These are phyloP conservation scores for Ophiorrhiza pumila DNA, from an alignment of 257 asterid genomes.

Conservation along the genomic window DNA sequence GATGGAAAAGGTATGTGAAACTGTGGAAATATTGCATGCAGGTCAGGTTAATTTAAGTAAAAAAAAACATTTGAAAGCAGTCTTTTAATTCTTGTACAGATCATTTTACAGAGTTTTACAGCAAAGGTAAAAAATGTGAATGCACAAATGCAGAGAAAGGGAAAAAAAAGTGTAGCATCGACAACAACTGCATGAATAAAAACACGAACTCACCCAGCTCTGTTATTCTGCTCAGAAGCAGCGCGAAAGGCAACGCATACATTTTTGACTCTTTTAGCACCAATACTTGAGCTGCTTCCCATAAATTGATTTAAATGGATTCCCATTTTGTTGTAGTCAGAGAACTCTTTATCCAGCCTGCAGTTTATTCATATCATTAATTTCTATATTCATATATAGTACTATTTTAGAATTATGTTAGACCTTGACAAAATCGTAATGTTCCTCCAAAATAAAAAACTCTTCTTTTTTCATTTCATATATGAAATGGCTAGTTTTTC, in stretches of 20 bases:
- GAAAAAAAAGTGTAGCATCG: background rate
- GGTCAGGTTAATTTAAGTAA: background rate
- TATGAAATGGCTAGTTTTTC: background rate
- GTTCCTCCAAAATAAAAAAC: background rate
- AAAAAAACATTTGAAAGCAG: background rate
- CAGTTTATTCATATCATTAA: background rate
- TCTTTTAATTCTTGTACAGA: background rate
- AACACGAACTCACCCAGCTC: constrained; percentile 45
- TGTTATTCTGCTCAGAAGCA: constrained; percentile 57
- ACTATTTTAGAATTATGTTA: too few species aligned
- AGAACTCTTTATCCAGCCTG: constrained; percentile 64
- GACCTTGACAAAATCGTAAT: too few species aligned
- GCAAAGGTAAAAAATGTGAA: background rate
- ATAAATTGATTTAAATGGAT: constrained; percentile 77
- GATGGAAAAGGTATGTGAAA: background rate
- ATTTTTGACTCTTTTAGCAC: constrained; percentile 71
- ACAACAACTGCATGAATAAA: too few species aligned
- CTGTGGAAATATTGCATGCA: background rate
- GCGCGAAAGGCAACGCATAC: constrained; percentile 86
- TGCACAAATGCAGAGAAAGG: constrained; percentile 7
- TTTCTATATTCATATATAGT: too few species aligned
- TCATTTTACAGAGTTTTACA: background rate
- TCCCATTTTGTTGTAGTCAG: constrained; percentile 79
- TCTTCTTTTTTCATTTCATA: background rate
- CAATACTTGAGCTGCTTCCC: constrained; percentile 97